phyloP scores from a whole-genome alignment of 345 rosid genomes.

The Trapa incisa region DNA sequence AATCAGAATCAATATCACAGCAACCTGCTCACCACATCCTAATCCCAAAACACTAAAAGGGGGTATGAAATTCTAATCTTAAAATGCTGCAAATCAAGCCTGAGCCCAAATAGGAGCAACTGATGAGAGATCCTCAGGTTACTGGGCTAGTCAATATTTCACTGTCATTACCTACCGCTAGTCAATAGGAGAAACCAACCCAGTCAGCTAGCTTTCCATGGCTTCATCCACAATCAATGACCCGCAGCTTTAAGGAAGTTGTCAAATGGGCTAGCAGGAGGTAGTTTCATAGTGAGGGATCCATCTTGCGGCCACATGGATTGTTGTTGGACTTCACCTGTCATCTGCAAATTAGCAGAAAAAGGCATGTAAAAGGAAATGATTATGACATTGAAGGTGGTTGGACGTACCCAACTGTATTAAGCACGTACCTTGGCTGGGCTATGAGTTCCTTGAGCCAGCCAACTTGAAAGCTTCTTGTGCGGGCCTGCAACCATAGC shows the following conservation, averaged over 20 bases:
- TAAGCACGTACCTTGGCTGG: neutral
- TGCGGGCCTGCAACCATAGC: conserved; percentile 66
- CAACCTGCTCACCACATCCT: neutral
- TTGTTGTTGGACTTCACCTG: conserved; percentile 13
- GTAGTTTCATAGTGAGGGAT: conserved; percentile 55
- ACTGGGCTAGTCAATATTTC: neutral
- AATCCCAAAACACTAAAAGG: neutral
- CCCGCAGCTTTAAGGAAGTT: conserved; percentile 85
- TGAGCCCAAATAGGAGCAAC: neutral
- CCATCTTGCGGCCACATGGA: conserved; percentile 21
- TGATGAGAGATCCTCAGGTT: neutral
- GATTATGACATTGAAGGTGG: neutral
- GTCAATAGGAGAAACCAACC: neutral
- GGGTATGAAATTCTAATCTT: neutral
- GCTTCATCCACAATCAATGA: conserved; percentile 9
- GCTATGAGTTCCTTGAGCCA: conserved; percentile 48
- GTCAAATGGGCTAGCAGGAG: conserved; percentile 88
- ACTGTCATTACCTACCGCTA: neutral
- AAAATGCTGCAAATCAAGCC: neutral
- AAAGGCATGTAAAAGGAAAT: neutral
- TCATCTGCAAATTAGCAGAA: conserved; percentile 14
- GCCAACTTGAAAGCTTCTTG: conserved; percentile 85
- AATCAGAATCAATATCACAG: neutral
- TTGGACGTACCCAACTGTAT: neutral
- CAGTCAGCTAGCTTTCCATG: too few species aligned